Percentiles rank a stretch among this genome's conserved stretches.
Evolutionary conservation across 2,329 filamentous ascomycete genomes (phyloP).

Genomic region (Fusarium paranaense): DNA sequence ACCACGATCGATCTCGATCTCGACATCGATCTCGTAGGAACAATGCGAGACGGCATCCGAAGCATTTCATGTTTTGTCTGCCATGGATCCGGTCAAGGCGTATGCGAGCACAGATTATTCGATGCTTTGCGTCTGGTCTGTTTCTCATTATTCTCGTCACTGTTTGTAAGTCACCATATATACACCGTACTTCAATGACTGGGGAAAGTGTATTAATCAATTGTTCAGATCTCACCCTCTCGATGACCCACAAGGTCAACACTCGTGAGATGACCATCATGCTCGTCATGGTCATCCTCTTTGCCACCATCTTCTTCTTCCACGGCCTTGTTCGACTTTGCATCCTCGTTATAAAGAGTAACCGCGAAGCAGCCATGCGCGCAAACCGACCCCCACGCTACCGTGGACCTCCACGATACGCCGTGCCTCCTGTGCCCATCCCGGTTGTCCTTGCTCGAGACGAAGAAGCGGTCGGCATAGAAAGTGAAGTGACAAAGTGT

Average conservation of each 20-base stretch:
- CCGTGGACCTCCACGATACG: conserved; percentile 70
- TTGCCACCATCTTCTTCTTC: conserved; percentile 82
- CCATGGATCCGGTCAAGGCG: conserved; percentile 66
- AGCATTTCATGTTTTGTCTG: conserved; percentile 65
- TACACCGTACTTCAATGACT: neutral
- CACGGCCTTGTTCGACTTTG: conserved; percentile 81
- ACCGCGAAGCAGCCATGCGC: conserved; percentile 42
- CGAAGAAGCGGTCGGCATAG: conserved; percentile 73
- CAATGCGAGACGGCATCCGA: conserved; percentile 42
- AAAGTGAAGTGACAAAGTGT: conserved; percentile 66
- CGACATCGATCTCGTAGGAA: conserved; percentile 23
- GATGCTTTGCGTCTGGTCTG: conserved; percentile 73
- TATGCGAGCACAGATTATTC: conserved; percentile 67
- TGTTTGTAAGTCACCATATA: conserved; percentile 68
- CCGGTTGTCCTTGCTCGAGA: conserved; percentile 80
- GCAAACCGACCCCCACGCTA: conserved; percentile 56
- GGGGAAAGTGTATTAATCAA: neutral
- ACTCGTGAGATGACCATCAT: conserved; percentile 82
- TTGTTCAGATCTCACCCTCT: conserved; percentile 75
- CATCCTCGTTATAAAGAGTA: conserved; percentile 70
- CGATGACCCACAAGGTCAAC: conserved; percentile 71
- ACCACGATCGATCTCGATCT: conserved; percentile 12
- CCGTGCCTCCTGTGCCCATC: conserved; percentile 78
- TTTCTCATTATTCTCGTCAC: conserved; percentile 70
- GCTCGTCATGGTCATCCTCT: conserved; percentile 80